Conservation (phyloP, 1,284 basidiomycete species). For the Stygiomarasmius scandens region DNA sequence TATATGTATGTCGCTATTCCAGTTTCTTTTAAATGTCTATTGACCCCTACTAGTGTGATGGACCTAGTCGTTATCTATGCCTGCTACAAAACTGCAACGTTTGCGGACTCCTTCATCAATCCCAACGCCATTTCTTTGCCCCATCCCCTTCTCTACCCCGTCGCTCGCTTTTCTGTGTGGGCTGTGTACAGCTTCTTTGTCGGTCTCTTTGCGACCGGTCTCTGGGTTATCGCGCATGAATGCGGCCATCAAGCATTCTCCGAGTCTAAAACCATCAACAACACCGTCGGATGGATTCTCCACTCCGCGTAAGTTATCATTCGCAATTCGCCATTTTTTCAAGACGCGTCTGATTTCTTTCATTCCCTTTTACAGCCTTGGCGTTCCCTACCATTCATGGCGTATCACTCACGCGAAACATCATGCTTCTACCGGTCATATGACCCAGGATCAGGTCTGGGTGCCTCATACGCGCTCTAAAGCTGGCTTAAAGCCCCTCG, state of each 20-base stretch:
- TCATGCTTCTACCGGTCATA: slow-evolving; percentile 93
- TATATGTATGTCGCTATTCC: slow-evolving; percentile 66
- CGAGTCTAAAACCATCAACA: slow-evolving; percentile 93
- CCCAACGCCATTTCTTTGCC: slow-evolving; percentile 62
- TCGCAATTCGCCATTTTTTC: slow-evolving; percentile 7
- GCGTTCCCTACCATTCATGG: slow-evolving; percentile 99
- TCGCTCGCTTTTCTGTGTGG: slow-evolving; percentile 77
- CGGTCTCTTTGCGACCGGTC: slow-evolving; percentile 91
- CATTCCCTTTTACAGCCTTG: slow-evolving; percentile 55
- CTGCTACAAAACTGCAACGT: slow-evolving; percentile 72
- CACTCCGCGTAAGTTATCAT: slow-evolving; percentile 76
- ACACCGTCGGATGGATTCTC: slow-evolving; percentile 91
- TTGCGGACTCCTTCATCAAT: slow-evolving; percentile 68
- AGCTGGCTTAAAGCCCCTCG: slow-evolving; percentile 62
- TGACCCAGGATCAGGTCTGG: slow-evolving; percentile 97
- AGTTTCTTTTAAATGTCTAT: slow-evolving; percentile 1
- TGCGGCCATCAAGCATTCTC: slow-evolving; percentile 98
- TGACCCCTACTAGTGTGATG: slow-evolving; percentile 54
- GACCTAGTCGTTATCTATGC: slow-evolving; percentile 74
- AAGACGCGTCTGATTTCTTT: slow-evolving; percentile 32
- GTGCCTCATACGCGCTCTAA: slow-evolving; percentile 89
- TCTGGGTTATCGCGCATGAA: slow-evolving; percentile 93
- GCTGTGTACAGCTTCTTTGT: slow-evolving; percentile 78
- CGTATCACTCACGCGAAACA: slow-evolving; percentile 96
- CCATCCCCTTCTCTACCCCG: slow-evolving; percentile 63